Conservation (phyloP, 208 protist species). For the Trypanosoma avium region DNA sequence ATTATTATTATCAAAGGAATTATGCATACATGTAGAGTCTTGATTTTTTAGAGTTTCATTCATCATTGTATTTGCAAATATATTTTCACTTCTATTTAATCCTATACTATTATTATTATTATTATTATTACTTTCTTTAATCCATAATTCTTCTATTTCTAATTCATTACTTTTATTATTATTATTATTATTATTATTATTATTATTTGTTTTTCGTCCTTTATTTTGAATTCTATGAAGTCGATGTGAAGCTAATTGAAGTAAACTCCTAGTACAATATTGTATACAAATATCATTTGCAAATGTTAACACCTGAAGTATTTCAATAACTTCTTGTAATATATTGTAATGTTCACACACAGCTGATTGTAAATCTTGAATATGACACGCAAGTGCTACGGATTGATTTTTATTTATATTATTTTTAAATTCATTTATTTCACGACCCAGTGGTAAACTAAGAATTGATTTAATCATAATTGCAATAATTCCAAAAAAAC, state of each 20-base stretch:
- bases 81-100: background rate
- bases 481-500: slow-evolving; percentile 60
- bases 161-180: background rate
- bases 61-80: too few relatives aligned
- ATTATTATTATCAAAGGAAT: background rate
- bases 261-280: slow-evolving; percentile 44
- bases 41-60: too few relatives aligned
- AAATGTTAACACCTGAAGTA: slow-evolving; percentile 37
- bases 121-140: slow-evolving; percentile 36
- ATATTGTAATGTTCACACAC: slow-evolving; percentile 41
- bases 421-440: background rate
- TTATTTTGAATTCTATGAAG: slow-evolving; percentile 40
- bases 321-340: slow-evolving; percentile 49
- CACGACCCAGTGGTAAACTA: slow-evolving; percentile 51
- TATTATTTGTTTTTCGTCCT: slow-evolving; percentile 10
- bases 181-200: background rate
- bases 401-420: slow-evolving; percentile 13
- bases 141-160: too few relatives aligned
- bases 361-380: slow-evolving; percentile 40
- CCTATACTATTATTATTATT: background rate
- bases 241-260: slow-evolving; percentile 39
- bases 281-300: slow-evolving; percentile 42
- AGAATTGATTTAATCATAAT: slow-evolving; percentile 51
- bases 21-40: too few relatives aligned
- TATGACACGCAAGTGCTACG: slow-evolving; percentile 43